These are phyloP conservation scores for Bipolaris cookei DNA, from an alignment of 2,329 filamentous ascomycete species.

Conservation along the genomic window DNA sequence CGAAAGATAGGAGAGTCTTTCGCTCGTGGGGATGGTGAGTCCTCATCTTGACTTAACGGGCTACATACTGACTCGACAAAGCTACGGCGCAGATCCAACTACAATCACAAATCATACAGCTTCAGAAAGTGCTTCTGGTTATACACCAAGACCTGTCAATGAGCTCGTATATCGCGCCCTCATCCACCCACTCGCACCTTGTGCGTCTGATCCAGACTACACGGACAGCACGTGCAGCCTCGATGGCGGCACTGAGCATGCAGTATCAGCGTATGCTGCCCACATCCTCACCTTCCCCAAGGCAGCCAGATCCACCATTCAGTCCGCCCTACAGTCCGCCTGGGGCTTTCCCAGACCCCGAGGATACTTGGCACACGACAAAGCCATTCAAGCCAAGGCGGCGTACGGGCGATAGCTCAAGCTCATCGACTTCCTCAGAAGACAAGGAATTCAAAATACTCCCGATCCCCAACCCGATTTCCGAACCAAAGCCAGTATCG, in stretches of 20 bases:
- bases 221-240: conserved; percentile 33
- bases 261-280: conserved; percentile 38
- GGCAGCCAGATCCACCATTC: conserved; percentile 12
- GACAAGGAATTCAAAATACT: conserved; percentile 9
- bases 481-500: conserved; percentile 1
- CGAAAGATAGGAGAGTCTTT: conserved; percentile 39
- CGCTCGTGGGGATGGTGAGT: conserved; percentile 41
- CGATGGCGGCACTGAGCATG: conserved; percentile 37
- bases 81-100: conserved; percentile 40
- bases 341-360: conserved; percentile 24
- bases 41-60: not conserved
- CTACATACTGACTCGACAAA: conserved; percentile 16
- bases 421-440: conserved; percentile 12
- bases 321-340: conserved; percentile 26
- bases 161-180: conserved; percentile 29
- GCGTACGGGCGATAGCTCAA: conserved; percentile 13
- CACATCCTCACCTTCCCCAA: conserved; percentile 2
- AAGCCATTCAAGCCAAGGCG: conserved; percentile 13
- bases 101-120: conserved; percentile 41
- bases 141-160: conserved; percentile 39
- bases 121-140: conserved; percentile 39
- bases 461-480: not conserved
- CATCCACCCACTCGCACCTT: conserved; percentile 39
- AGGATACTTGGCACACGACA: conserved; percentile 11
- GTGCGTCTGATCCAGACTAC: conserved; percentile 36